Conservation (phyloP, 2,329 filamentous ascomycete genomes). For the Sporothrix phasma region DNA sequence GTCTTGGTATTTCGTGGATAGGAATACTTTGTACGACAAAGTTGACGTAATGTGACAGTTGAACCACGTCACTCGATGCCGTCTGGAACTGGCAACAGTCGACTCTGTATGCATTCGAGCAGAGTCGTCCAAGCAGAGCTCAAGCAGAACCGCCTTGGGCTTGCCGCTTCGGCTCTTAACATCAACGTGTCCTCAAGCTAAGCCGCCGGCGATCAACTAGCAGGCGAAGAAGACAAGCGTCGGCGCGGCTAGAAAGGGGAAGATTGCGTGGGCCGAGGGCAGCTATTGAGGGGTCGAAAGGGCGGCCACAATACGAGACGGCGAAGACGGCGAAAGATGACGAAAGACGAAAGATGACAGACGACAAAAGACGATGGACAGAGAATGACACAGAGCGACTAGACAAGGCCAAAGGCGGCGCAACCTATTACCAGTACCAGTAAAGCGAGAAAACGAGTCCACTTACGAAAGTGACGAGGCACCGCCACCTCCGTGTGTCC, state of each 20-base stretch:
- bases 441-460: no score
- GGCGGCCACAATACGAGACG: not conserved
- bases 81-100: no score
- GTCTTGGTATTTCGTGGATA: not conserved
- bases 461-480: not conserved
- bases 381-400: not conserved
- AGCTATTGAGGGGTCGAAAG: not conserved
- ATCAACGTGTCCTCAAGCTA: not conserved
- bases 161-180: no score
- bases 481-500: conserved; percentile 6
- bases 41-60: no score
- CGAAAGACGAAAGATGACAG: not conserved
- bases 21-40: not conserved
- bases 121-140: not conserved
- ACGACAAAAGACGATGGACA: not conserved
- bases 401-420: not conserved
- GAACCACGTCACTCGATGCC: no score
- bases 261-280: not conserved
- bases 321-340: not conserved
- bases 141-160: no score
- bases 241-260: not conserved
- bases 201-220: not conserved
- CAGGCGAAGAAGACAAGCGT: not conserved
- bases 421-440: no score
- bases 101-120: no score